Evolutionary conservation across 2,329 filamentous ascomycete genomes (phyloP).

Genomic region (Diplodia corticola): DNA sequence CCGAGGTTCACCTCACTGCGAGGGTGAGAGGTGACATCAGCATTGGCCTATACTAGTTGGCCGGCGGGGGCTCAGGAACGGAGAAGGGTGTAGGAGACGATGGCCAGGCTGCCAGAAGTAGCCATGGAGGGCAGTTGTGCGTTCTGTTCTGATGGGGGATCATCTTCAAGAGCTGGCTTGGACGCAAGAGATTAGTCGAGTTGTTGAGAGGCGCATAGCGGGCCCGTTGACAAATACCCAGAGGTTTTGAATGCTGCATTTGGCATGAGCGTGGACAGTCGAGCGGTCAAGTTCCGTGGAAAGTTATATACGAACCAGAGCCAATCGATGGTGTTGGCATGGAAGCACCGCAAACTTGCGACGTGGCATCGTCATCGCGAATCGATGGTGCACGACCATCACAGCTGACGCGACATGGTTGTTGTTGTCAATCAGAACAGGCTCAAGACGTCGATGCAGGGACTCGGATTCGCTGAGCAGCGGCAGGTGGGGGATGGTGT

Average conservation of each 20-base stretch:
- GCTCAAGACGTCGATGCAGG: too few relatives aligned
- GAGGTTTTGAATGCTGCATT: not conserved
- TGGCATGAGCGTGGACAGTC: not conserved
- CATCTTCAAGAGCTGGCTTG: not conserved
- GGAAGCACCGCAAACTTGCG: too few relatives aligned
- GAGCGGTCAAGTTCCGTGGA: too few relatives aligned
- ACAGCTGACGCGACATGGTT: too few relatives aligned
- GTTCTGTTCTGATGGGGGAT: not conserved
- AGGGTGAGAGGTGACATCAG: constrained; percentile 62
- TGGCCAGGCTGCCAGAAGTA: not conserved
- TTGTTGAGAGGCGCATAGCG: not conserved
- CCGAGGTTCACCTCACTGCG: constrained; percentile 63
- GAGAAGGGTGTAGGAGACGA: not conserved
- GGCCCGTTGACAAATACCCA: not conserved
- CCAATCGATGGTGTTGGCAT: too few relatives aligned
- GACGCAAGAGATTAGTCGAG: not conserved
- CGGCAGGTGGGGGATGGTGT: not conserved
- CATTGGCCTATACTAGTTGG: constrained; percentile 56
- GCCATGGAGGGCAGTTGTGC: not conserved
- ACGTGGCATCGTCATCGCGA: too few relatives aligned
- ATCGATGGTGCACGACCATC: too few relatives aligned
- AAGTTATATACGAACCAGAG: too few relatives aligned
- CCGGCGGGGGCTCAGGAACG: not conserved
- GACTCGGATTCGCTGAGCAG: not conserved
- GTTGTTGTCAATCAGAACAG: too few relatives aligned